These are phyloP conservation scores for Pythium aristosporum DNA, from an alignment of 352 stramenopile genomes.

Conservation along the genomic window DNA sequence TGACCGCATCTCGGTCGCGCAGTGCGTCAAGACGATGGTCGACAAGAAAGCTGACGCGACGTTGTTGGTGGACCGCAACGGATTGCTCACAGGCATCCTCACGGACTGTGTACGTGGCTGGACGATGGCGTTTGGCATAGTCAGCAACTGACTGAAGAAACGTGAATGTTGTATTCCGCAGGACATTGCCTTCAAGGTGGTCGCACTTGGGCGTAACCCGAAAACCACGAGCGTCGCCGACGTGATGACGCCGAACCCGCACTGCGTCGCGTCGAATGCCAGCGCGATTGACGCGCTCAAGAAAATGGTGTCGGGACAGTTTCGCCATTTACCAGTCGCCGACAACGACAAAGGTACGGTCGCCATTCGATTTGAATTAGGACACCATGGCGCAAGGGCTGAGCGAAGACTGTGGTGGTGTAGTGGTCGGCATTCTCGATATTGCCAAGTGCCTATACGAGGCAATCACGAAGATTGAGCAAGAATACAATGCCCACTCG, in stretches of 20 bases:
- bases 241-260: constrained; percentile 95
- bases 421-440: constrained; percentile 95
- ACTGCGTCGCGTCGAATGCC: constrained; percentile 91
- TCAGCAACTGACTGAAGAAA: not conserved
- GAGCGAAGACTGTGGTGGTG: not conserved
- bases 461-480: constrained; percentile 96
- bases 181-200: constrained; percentile 93
- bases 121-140: too few species aligned
- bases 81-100: constrained; percentile 93
- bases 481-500: constrained; percentile 75
- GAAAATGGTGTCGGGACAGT: constrained; percentile 96
- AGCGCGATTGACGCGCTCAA: constrained; percentile 95
- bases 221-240: constrained; percentile 73
- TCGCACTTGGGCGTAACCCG: constrained; percentile 85
- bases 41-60: constrained; percentile 91
- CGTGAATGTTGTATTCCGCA: constrained; percentile 23
- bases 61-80: constrained; percentile 87
- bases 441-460: constrained; percentile 99
- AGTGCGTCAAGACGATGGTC: constrained; percentile 85
- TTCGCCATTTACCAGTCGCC: constrained; percentile 95
- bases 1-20: constrained; percentile 65
- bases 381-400: not conserved
- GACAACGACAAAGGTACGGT: constrained; percentile 79
- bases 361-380: not conserved
- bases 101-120: constrained; percentile 84